Base-by-base conservation (phyloP, 306 rosid species). In the Oemleria cerasiformis region DNA sequence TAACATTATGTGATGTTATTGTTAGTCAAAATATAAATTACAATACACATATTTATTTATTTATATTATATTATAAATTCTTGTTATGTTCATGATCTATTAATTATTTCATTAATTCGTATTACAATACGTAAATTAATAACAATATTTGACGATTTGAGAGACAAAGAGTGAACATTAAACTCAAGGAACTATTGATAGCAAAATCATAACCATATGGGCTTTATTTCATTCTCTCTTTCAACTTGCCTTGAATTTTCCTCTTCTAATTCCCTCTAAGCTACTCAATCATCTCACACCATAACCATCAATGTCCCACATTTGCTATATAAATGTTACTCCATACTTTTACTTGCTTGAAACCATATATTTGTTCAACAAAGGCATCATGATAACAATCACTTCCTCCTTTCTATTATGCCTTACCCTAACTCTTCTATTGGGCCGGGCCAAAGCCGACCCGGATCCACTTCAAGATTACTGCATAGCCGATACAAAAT, bases 381-480 rank as follows among this genome's bases (percentile, higher is more conserved):
- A 16, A 30, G 59, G 72, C 73, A 21, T 45, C 23, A 70, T 75
- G 62, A 92, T 82, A 91, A 77, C 78, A 70, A 53, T 62, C 78
- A 30, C 41, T 25, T 72, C 73, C 41, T 55, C 63, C 49, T 70
- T 73, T 4, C 76, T 61, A 43, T 74, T 75, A 38, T 11, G 82
- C 43, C 20, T 87, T 65, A 62, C 21, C 55, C 23, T 85, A 1
- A 39, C 58, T 36, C 73, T 78, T 11, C 6, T 85, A 6, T 21
- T 73, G 67, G 84, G 84, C 67, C 73, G 39, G 12, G 66, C 19
- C 17, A 73, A 42, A 57, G 62, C 90, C 23, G 97, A 93, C 74
- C 90, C 89, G 0, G 85, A 79, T 67, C 89, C 89, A 4, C 75
- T 93, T 41, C 93, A 93, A 61, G 97, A 88, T 48, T 90, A 84